A percentile compares a stretch with the other conserved stretches of the same genome.
These are phyloP conservation scores for Kluyveromyces siamensis DNA, from an alignment of 805 yeast genomes.

Conservation along the genomic window DNA sequence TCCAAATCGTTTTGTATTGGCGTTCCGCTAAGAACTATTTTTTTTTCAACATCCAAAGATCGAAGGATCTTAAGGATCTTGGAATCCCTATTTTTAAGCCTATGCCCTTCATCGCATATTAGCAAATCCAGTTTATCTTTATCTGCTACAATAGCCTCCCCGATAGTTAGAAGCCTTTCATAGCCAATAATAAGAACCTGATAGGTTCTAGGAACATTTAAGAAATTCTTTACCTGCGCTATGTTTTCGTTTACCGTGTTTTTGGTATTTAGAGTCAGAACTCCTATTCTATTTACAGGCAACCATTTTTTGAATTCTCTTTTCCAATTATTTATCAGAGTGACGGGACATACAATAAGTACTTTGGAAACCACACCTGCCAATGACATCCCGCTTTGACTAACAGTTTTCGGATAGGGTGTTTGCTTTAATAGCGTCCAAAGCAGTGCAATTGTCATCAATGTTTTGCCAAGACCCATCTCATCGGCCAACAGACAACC, in stretches of 20 bases:
- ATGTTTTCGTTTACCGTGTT: constrained; percentile 46
- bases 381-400: constrained; percentile 27
- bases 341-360: constrained; percentile 84
- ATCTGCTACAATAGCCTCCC: constrained; percentile 39
- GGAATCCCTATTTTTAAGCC: constrained; percentile 67
- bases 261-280: constrained; percentile 48
- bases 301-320: constrained; percentile 88
- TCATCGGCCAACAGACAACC: constrained; percentile 94
- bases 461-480: constrained; percentile 91
- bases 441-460: constrained; percentile 73
- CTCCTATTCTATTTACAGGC: constrained; percentile 51
- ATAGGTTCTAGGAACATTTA: constrained; percentile 54
- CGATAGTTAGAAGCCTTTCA: constrained; percentile 59
- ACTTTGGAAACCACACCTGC: constrained; percentile 42
- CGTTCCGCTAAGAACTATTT: constrained; percentile 74
- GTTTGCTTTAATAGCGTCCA: constrained; percentile 75
- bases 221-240: constrained; percentile 49
- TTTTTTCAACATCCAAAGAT: constrained; percentile 42
- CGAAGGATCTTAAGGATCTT: constrained; percentile 61
- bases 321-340: constrained; percentile 81
- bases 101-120: constrained; percentile 93
- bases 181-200: constrained; percentile 84
- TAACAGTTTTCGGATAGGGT: constrained; percentile 34
- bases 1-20: constrained; percentile 87
- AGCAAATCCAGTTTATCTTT: constrained; percentile 49